A percentile compares a stretch with the other conserved stretches of the same genome.
Evolutionary conservation across 345 rosid species (phyloP).

Genomic region (Trapa incisa): DNA sequence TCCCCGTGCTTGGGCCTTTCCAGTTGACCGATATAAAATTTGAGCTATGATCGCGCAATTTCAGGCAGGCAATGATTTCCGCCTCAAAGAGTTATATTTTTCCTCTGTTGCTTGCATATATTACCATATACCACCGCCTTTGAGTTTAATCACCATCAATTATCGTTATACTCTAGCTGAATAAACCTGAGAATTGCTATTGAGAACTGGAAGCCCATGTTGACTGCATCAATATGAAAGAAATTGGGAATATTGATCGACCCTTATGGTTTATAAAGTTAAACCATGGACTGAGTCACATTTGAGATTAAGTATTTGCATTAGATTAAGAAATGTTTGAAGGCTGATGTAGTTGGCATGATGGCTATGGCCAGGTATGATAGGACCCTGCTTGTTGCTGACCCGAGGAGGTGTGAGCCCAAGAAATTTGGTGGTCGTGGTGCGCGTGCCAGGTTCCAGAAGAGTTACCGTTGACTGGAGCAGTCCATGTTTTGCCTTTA

Average conservation of each 20-base stretch:
- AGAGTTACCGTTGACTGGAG: constrained; percentile 63
- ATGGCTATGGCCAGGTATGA: constrained; percentile 20
- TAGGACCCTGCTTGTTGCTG: constrained; percentile 80
- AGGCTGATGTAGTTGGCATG: background rate
- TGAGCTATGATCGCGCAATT: background rate
- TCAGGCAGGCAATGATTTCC: background rate
- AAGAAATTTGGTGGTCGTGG: constrained; percentile 97
- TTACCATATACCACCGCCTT: no score
- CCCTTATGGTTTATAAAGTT: no score
- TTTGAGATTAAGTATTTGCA: background rate
- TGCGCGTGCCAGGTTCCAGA: constrained; percentile 90
- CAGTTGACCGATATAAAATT: background rate
- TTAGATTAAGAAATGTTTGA: background rate
- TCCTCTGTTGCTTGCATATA: no score
- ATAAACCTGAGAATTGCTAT: background rate
- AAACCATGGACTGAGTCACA: no score
- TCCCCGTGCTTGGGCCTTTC: background rate
- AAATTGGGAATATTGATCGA: no score
- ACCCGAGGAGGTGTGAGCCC: constrained; percentile 90
- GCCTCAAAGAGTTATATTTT: background rate
- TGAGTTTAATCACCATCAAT: no score
- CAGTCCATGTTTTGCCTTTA: background rate
- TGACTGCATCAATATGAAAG: background rate
- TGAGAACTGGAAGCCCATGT: background rate
- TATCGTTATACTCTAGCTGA: no score